These are phyloP conservation scores for Hemileccinum impolitum DNA, from an alignment of 768 basidiomycete genomes.

Conservation along the genomic window DNA sequence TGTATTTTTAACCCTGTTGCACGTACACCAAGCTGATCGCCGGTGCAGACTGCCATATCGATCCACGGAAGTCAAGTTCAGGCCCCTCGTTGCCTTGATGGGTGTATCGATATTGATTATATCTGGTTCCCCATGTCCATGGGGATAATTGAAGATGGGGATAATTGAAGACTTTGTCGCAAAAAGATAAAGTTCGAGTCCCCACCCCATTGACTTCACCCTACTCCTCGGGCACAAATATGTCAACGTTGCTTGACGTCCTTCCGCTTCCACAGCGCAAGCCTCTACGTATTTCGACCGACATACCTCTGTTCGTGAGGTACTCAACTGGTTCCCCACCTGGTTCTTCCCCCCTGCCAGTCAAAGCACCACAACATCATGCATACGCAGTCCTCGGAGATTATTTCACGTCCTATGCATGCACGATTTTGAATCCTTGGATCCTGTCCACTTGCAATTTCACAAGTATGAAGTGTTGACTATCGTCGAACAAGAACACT, in stretches of 20 bases:
- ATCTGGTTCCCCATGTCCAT: no score
- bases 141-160: neutral
- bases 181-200: slow-evolving; percentile 7
- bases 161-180: slow-evolving; percentile 1
- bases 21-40: neutral
- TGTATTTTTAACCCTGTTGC: neutral
- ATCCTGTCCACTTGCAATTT: slow-evolving; percentile 61
- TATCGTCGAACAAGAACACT: slow-evolving; percentile 63
- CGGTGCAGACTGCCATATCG: neutral
- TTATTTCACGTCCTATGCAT: slow-evolving; percentile 52
- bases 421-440: slow-evolving; percentile 64
- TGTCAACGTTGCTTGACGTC: slow-evolving; percentile 5
- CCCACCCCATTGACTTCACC: neutral
- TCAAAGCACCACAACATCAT: slow-evolving; percentile 25
- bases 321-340: slow-evolving; percentile 33
- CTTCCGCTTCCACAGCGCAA: slow-evolving; percentile 10
- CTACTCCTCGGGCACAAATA: slow-evolving; percentile 2
- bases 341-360: slow-evolving; percentile 15
- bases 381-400: slow-evolving; percentile 31
- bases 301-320: slow-evolving; percentile 34
- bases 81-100: no score
- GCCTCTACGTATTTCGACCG: slow-evolving; percentile 30
- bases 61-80: neutral
- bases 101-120: no score
- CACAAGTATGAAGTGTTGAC: slow-evolving; percentile 63